Conservation (phyloP, 768 basidiomycete genomes). For the Mycena alexandri region DNA sequence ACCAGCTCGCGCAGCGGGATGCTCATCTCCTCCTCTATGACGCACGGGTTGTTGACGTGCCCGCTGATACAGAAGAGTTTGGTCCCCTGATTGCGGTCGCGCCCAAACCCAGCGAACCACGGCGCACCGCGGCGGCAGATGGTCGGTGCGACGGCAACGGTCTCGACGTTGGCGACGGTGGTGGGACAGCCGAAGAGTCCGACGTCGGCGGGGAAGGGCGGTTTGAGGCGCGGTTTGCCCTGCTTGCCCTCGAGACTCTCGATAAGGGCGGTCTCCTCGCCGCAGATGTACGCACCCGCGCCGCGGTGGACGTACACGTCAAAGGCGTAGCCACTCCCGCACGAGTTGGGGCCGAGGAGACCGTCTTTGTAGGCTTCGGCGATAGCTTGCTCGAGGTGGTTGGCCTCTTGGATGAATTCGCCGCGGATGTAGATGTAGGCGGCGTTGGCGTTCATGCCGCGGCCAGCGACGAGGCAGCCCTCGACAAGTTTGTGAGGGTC, state of each 20-base stretch:
- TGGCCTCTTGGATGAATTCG: slow-evolving; percentile 96
- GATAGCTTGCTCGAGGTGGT: slow-evolving; percentile 95
- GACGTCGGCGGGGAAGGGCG: slow-evolving; percentile 98
- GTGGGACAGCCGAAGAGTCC: slow-evolving; percentile 97
- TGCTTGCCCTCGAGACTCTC: slow-evolving; percentile 98
- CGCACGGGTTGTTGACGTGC: slow-evolving; percentile 98
- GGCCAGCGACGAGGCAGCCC: slow-evolving; percentile 96
- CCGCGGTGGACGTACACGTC: slow-evolving; percentile 99
- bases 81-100: slow-evolving; percentile 95
- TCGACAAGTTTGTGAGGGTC: slow-evolving; percentile 99
- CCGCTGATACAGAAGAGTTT: slow-evolving; percentile 97
- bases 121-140: slow-evolving; percentile 89
- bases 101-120: slow-evolving; percentile 95
- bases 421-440: slow-evolving; percentile 99
- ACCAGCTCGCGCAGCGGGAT: slow-evolving; percentile 94
- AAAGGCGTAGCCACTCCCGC: slow-evolving; percentile 93
- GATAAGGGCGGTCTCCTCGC: slow-evolving; percentile 98
- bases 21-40: slow-evolving; percentile 99
- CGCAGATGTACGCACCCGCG: slow-evolving; percentile 98
- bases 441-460: slow-evolving; percentile 96
- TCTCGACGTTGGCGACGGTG: slow-evolving; percentile 98
- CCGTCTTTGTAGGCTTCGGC: slow-evolving; percentile 94
- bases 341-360: slow-evolving; percentile 90
- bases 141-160: slow-evolving; percentile 96
- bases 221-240: slow-evolving; percentile 97